These are phyloP conservation scores for Naganishia randhawae DNA, from an alignment of 768 basidiomycete species.

Conservation along the genomic window DNA sequence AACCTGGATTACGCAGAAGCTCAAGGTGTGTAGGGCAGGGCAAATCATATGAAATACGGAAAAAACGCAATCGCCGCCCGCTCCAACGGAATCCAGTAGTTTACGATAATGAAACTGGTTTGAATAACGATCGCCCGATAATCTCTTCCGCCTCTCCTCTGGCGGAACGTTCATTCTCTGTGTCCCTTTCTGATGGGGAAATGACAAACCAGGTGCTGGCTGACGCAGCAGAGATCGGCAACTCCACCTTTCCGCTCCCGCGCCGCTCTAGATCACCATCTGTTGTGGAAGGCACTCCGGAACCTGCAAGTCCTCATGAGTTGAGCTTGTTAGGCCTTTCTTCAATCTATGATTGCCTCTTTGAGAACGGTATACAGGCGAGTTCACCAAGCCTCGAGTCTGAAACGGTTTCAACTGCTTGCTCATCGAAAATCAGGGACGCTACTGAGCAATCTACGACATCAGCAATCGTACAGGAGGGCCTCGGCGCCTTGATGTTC, in stretches of 20 bases:
- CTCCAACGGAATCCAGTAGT: neutral
- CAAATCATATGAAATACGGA: constrained; percentile 1
- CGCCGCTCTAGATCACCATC: constrained; percentile 3
- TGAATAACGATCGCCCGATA: neutral
- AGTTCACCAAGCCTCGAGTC: neutral
- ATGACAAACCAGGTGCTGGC: neutral
- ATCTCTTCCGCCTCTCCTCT: neutral
- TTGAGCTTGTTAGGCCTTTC: neutral
- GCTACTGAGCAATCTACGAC: neutral
- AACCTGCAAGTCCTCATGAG: neutral
- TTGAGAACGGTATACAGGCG: neutral
- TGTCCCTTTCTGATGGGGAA: neutral
- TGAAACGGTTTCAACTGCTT: neutral
- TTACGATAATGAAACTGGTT: too few relatives aligned
- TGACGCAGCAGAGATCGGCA: neutral
- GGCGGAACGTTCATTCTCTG: neutral
- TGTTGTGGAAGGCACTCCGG: constrained; percentile 17
- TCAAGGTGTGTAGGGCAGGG: neutral
- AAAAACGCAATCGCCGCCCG: neutral
- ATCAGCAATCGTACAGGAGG: neutral
- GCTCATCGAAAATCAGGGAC: too few relatives aligned
- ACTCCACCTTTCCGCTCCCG: neutral
- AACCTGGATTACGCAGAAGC: neutral
- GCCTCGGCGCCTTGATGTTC: neutral
- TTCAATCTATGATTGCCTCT: neutral